Percentiles rank a stretch among this genome's conserved stretches.
Evolutionary conservation across 768 basidiomycete species (phyloP).

Genomic region (Aureoboletus auriporus): DNA sequence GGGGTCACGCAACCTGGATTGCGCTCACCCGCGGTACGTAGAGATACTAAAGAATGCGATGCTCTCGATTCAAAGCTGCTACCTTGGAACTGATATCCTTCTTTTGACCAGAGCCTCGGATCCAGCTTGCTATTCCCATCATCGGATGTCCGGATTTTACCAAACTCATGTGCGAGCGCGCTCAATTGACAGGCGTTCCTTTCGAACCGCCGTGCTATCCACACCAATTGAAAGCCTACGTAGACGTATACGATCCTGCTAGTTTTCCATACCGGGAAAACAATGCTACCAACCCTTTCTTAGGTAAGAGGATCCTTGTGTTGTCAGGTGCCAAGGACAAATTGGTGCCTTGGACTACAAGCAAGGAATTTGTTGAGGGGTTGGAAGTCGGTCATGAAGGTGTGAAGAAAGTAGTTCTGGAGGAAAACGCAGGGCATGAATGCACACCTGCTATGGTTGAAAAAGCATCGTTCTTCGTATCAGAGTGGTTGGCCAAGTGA

Average conservation of each 20-base stretch:
- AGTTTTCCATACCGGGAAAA: conserved; percentile 37
- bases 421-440: conserved; percentile 57
- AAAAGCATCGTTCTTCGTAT: conserved; percentile 33
- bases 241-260: conserved; percentile 46
- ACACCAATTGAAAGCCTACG: conserved; percentile 41
- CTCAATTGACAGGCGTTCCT: conserved; percentile 38
- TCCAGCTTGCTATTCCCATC: conserved; percentile 46
- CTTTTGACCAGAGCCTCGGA: conserved; percentile 37
- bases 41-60: background rate
- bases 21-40: conserved; percentile 44
- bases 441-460: conserved; percentile 59
- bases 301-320: conserved; percentile 70
- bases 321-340: conserved; percentile 63
- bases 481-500: conserved; percentile 23
- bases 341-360: conserved; percentile 63
- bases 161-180: conserved; percentile 54
- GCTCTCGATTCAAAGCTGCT: background rate
- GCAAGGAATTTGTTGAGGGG: conserved; percentile 50
- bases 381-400: conserved; percentile 53
- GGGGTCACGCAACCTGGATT: conserved; percentile 83
- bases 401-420: conserved; percentile 51
- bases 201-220: conserved; percentile 57
- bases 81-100: background rate
- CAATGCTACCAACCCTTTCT: conserved; percentile 51
- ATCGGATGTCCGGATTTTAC: conserved; percentile 73